Percentiles rank a stretch among this genome's conserved stretches.
Evolutionary conservation across 805 yeast species (phyloP).

Genomic region (Starmera pachycereana): DNA sequence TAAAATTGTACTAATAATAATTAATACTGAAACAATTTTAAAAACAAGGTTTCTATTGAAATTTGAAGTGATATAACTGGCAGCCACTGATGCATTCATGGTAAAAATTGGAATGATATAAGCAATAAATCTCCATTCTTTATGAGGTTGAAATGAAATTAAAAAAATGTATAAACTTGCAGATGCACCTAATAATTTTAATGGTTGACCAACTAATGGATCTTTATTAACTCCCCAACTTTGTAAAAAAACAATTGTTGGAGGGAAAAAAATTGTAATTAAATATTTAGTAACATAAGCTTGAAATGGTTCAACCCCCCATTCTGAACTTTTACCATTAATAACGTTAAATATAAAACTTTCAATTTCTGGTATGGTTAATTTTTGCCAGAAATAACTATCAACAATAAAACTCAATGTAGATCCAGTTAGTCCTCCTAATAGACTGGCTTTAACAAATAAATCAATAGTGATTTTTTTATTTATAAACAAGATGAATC

Average conservation of each 20-base stretch:
- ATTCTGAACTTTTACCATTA: constrained; percentile 59
- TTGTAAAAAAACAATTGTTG: constrained; percentile 31
- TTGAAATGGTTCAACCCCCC: constrained; percentile 77
- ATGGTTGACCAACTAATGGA: constrained; percentile 19
- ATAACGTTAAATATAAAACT: constrained; percentile 69
- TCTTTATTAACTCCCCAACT: constrained; percentile 27
- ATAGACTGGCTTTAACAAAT: constrained; percentile 28
- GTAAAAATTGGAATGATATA: constrained; percentile 66
- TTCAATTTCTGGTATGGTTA: constrained; percentile 63
- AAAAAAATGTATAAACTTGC: constrained; percentile 44
- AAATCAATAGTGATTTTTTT: constrained; percentile 34
- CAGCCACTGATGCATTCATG: constrained; percentile 53
- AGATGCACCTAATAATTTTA: constrained; percentile 40
- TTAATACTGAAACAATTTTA: constrained; percentile 5
- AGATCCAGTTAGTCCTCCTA: constrained; percentile 46
- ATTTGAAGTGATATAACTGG: constrained; percentile 23
- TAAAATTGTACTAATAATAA: constrained; percentile 20
- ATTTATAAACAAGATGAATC: constrained; percentile 31
- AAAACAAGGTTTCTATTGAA: constrained; percentile 7
- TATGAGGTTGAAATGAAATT: constrained; percentile 80
- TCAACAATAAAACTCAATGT: constrained; percentile 44
- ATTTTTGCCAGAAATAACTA: constrained; percentile 62
- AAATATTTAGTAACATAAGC: constrained; percentile 49
- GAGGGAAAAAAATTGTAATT: constrained; percentile 33
- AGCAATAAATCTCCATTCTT: constrained; percentile 87